Base-by-base conservation (phyloP, 805 yeast species). In the Yarrowia divulgata region DNA sequence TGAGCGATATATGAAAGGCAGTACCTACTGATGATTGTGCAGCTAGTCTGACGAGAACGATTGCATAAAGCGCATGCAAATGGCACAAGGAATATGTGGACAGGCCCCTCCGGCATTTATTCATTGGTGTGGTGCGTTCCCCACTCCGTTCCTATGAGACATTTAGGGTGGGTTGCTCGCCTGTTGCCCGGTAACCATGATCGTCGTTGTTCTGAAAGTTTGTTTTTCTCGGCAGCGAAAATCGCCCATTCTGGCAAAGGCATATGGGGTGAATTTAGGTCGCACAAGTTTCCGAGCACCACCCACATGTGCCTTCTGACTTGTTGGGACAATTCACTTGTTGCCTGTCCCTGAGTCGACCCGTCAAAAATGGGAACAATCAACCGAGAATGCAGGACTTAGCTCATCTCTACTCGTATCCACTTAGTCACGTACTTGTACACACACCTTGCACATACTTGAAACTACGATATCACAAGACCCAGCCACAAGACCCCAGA, bases 111-210 rank as follows among this genome's bases (percentile, higher is more conserved):
- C 29, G 29, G 40, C 57, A 35, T 50, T 10, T 18, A 18, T 50
- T 34, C 6, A 5, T 19, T 46, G 18, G n/a, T 10, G 35, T 23
- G 29, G 29, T 23, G 29, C 29, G 29, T 23, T 40, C 39, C 46
- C 29, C 54, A 16, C 54, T 50, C 39, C 13, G 6, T 6, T 2
- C 23, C 23, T 1, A 7, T 52, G 43, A 52, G 58, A 52, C 58
- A 52, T 52, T 52, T 34, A 35, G 50, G n/a, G 13, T 35, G 58
- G 42, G 58, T 52, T 52, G 58, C 58, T 52, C 42, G 13, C 29
- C 29, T 23, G 57, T 49, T 49, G 55, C 55, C 55, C 39, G 55
- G 57, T 34, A 34, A 52, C 57, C 57, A 18, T 6, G 57, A 52
- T 35, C 58, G 42, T 12, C 58, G 54, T 52, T 18, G 42, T 34